Evolutionary conservation across 805 yeast genomes (phyloP), one percentile per base, ranked within the genome.

Genomic region (Lipomyces spencermartinsiae): DNA sequence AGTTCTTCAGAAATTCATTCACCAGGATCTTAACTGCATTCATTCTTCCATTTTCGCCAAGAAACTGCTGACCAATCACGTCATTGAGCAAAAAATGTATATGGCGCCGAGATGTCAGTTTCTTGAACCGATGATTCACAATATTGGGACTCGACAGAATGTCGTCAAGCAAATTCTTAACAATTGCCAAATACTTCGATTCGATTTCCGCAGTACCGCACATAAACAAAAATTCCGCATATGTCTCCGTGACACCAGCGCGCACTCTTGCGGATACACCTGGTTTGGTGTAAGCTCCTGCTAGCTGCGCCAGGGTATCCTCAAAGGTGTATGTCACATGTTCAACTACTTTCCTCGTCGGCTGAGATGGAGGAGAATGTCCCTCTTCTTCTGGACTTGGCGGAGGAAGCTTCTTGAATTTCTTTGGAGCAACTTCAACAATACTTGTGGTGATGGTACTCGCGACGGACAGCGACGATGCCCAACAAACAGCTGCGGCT

Each of bases 41-140:
- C 35, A 75, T 29, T 53, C 75, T 74, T 33, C 77, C 78, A 46
- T 62, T 64, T 55, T 77, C 80, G 14, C 79, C 79, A 14, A 77
- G 69, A n/a, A 75, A 51, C 59, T 73, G 70, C 34, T 58, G 67
- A 4, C 75, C 72, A 19, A 77, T 67, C 29, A 76, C 63, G 12
- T 73, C 74, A 33, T 70, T 69, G n/a, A 77, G 67, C 31, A 77
- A 43, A 58, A 74, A 73, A 19, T 55, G 19, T 12, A 72, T 69
- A 59, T 77, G 78, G 9, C 70, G 61, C 29, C 73, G 65, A 3
- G 76, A 75, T 9, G 71, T 66, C 19, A 74, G 34, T n/a, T 53
- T 46, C 51, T 65, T 67, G 55, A 71, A 68, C 12, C 69, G 66
- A 51, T 65, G 63, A 57, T 58, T 39, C 29, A 59, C 61, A 7